Conservation (phyloP, 2,329 filamentous ascomycete species). For the Fusarium heterosporum region DNA sequence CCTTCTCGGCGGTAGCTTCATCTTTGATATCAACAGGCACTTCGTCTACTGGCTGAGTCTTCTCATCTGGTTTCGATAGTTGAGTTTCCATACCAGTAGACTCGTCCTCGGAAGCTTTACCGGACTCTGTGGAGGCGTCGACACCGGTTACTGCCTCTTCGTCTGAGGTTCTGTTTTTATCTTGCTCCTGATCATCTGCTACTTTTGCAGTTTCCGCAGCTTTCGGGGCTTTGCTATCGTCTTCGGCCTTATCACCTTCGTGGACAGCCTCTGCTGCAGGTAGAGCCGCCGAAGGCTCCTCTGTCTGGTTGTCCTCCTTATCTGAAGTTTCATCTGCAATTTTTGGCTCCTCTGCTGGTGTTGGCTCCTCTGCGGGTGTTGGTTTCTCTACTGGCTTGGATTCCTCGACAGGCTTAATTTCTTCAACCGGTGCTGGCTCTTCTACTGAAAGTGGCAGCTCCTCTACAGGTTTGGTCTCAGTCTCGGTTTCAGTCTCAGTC, state of each 20-base stretch:
- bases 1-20: neutral
- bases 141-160: neutral
- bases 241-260: slow-evolving; percentile 10
- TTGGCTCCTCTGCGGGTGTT: neutral
- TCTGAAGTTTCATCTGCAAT: slow-evolving; percentile 1
- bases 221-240: slow-evolving; percentile 10
- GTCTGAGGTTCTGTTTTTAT: slow-evolving; percentile 2
- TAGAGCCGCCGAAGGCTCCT: neutral
- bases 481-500: neutral
- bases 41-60: neutral
- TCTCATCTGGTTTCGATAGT: neutral
- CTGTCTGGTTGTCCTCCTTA: neutral
- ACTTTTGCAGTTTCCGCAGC: neutral
- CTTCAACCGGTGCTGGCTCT: neutral
- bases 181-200: slow-evolving; percentile 4
- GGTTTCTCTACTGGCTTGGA: slow-evolving; percentile 1
- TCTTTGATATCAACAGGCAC: neutral
- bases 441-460: slow-evolving; percentile 3
- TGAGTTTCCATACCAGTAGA: neutral
- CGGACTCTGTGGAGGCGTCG: slow-evolving; percentile 4
- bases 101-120: slow-evolving; percentile 3
- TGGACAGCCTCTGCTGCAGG: neutral
- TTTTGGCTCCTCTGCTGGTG: slow-evolving; percentile 8
- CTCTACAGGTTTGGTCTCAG: slow-evolving; percentile 1
- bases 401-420: neutral